Conservation (phyloP, 129 eudicot genomes). For the Rutidosis leptorrhynchoides region DNA sequence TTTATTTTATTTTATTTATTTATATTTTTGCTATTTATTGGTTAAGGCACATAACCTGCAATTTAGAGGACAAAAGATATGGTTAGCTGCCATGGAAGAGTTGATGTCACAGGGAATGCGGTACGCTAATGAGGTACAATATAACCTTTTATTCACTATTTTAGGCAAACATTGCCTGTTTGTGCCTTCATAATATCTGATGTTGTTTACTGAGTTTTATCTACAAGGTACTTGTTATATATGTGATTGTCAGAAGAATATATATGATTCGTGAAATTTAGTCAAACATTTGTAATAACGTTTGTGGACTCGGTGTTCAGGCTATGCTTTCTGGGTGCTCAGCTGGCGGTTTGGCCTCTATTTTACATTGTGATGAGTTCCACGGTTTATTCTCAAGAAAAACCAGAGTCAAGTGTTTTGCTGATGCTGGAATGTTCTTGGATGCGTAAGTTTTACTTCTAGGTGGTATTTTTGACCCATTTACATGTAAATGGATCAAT, state of each 20-base stretch:
- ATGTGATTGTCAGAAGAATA: background rate
- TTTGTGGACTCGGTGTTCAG: constrained; percentile 18
- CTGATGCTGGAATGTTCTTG: constrained; percentile 51
- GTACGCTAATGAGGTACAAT: constrained; percentile 37
- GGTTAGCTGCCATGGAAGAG: constrained; percentile 49
- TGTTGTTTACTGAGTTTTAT: background rate
- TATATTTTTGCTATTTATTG: background rate
- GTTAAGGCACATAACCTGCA: constrained; percentile 42
- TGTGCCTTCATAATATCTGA: background rate
- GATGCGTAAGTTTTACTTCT: constrained; percentile 36
- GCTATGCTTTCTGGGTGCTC: constrained; percentile 54
- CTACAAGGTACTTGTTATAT: background rate
- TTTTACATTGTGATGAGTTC: constrained; percentile 46
- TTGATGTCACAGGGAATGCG: constrained; percentile 56
- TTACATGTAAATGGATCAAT: background rate
- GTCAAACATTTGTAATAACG: background rate
- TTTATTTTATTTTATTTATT: background rate
- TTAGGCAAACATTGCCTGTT: constrained; percentile 4
- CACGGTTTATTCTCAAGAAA: constrained; percentile 34
- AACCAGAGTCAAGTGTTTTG: constrained; percentile 44
- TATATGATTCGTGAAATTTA: background rate
- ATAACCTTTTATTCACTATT: background rate
- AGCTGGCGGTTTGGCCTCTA: constrained; percentile 49
- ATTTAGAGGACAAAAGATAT: constrained; percentile 55
- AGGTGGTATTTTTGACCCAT: background rate